Base-by-base conservation (phyloP, 768 basidiomycete species). In the Suillus americanus region DNA sequence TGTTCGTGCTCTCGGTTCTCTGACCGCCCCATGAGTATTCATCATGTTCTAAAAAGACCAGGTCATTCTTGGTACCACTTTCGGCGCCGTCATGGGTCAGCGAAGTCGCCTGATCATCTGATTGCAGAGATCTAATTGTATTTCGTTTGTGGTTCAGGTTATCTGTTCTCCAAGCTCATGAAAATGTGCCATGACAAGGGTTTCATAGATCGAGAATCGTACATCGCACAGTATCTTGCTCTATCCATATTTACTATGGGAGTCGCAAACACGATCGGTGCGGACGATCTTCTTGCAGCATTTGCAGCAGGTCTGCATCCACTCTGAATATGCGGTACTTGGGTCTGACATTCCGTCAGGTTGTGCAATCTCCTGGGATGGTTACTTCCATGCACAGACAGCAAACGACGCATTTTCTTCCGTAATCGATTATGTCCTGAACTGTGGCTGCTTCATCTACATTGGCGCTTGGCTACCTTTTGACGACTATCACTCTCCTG, bases 281-380 rank as follows among this genome's bases (percentile, higher is more conserved):
- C 43, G 0, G 43, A 43, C 43, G 43, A 85, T 72, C 83, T 99
- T 12, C 78, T 99, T 46, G 95, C 94, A 1, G 87, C 92, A 0
- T 98, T 97, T 72, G 90, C 91, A 57, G 89, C 88, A 70, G 90
- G 90, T 88, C 53, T 33, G 79, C 64, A 23, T 9, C 16, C 9
- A 40, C 61, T 50, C 10, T 28, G 9, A 16, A 30, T 35, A 8
- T 25, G n/a, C 60, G 23, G 1, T 18, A 16, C 63, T 35, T 60
- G 3, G 3, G 60, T 53, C 62, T 63, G 35, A 20, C 50, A 16
- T 20, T 54, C 45, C 75, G 73, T 46, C 73, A 89, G 95, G 96
- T 3, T 87, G 84, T 61, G 92, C 96, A 2, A 90, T 97, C 67
- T 92, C 93, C 8, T 96, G 93, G 94, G 95, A 97, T 75, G 92